Conservation (phyloP, 441 rosid genomes). For the Populus hybrid region DNA sequence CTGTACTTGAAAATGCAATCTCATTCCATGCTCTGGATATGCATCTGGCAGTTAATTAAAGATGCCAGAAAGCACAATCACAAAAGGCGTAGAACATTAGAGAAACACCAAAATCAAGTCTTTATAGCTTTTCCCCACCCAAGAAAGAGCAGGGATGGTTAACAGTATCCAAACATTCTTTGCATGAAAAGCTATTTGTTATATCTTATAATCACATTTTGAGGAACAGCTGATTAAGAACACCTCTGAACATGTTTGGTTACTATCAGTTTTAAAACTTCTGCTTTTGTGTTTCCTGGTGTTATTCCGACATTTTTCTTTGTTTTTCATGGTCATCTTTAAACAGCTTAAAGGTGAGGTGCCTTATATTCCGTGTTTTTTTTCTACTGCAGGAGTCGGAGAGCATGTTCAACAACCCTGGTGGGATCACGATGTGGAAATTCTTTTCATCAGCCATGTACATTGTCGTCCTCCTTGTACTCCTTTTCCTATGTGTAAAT, state of each 20-base stretch:
- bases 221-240: background rate
- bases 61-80: background rate
- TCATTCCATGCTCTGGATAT: background rate
- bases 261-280: background rate
- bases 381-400: slow-evolving; percentile 41
- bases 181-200: background rate
- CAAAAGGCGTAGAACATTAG: background rate
- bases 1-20: background rate
- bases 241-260: background rate
- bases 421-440: slow-evolving; percentile 39
- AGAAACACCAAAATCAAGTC: background rate
- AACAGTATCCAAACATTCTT: background rate
- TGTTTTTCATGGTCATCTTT: background rate
- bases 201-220: background rate
- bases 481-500: slow-evolving; percentile 49
- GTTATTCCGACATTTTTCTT: background rate
- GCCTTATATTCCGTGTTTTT: background rate
- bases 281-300: background rate
- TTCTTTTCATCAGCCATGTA: slow-evolving; percentile 32
- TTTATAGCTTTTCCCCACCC: background rate
- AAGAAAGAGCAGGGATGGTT: background rate
- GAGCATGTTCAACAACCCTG: slow-evolving; percentile 30
- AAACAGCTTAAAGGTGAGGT: background rate
- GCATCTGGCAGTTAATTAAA: background rate
- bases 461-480: slow-evolving; percentile 28